Evolutionary conservation across 768 basidiomycete species (phyloP), one percentile per base, ranked within the genome.

Genomic region (Pleurotus eryngii): DNA sequence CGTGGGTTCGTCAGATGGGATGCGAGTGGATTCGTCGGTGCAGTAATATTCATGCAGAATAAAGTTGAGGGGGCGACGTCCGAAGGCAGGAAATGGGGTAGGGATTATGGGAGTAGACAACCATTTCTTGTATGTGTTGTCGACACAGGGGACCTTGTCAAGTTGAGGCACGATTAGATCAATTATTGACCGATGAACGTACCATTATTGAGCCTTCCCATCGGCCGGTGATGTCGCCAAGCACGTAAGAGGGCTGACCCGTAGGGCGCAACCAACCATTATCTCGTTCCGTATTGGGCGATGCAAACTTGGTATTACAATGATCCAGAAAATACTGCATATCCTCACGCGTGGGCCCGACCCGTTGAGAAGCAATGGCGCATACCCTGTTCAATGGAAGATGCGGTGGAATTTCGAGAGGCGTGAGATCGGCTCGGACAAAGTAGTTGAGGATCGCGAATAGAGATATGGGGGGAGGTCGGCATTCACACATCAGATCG

Each of bases 191-290:
- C 11, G 30, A 35, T 35, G 26, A 18, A 60, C 76, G 55, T 60
- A 83, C 82, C 11, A 81, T 73, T 40, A 69, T 74, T 7, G 80
- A 77, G 2, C 81, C 81, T 54, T 75, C 72, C 81, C 80, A 84
- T 38, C 65, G 68, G 17, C 82, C 83, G 3, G 74, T 73, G 24
- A 83, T 68, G 1, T 71, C 69, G 9, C 77, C 81, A 20, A 76
- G 70, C 50, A 69, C 67, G 61, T 84, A 82, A 17, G 69, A 61
- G 12, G 61, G 27, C 18, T 38, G 55, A 46, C 14, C 30, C n/a
- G 22, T 46, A n/a, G 22, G 49, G 26, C 49, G 48, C 12, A 57
- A 20, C 51, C 51, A 46, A 11, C 46, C 46, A 47, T 26, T 47
- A 22, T 46, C 24, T 18, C 46, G 43, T 46, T 47, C 43, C 18